Percentiles rank a stretch among this genome's conserved stretches.
Evolutionary conservation across 306 rosid genomes (phyloP).

Genomic region (Medicago lupulina): DNA sequence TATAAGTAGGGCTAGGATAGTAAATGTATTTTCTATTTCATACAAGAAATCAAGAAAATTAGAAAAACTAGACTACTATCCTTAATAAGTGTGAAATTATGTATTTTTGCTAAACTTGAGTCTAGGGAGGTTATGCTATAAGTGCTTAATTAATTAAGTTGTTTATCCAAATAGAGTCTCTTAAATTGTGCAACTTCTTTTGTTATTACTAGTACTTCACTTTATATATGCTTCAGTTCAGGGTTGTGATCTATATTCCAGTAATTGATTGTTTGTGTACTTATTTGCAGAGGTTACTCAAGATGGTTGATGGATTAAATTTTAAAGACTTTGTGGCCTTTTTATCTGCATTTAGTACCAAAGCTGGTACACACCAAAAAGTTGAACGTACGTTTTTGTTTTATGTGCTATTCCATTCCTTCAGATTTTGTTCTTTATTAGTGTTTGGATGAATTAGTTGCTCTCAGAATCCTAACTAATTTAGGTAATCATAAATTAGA

Average conservation of each 20-base stretch:
- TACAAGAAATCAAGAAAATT: too few species aligned
- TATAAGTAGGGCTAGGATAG: too few species aligned
- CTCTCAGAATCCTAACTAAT: too few species aligned
- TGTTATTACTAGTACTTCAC: not conserved
- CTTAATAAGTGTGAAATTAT: too few species aligned
- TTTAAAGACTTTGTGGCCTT: constrained; percentile 89
- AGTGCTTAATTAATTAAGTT: not conserved
- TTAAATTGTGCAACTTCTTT: not conserved
- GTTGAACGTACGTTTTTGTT: constrained; percentile 54
- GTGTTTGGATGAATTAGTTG: too few species aligned
- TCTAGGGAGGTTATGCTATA: not conserved
- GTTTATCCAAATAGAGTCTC: not conserved
- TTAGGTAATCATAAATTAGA: too few species aligned
- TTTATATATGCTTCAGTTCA: not conserved
- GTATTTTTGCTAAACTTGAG: too few species aligned
- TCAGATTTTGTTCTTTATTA: too few species aligned
- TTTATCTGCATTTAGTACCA: constrained; percentile 88
- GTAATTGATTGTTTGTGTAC: constrained; percentile 38
- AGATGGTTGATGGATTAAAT: constrained; percentile 88
- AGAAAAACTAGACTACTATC: too few species aligned
- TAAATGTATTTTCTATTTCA: too few species aligned
- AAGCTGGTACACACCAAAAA: constrained; percentile 66
- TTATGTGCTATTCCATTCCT: not conserved
- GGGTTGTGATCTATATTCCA: not conserved
- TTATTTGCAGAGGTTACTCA: constrained; percentile 74